Evolutionary conservation across 352 stramenopile species (phyloP).

Genomic region (Phytophthora meadii): DNA sequence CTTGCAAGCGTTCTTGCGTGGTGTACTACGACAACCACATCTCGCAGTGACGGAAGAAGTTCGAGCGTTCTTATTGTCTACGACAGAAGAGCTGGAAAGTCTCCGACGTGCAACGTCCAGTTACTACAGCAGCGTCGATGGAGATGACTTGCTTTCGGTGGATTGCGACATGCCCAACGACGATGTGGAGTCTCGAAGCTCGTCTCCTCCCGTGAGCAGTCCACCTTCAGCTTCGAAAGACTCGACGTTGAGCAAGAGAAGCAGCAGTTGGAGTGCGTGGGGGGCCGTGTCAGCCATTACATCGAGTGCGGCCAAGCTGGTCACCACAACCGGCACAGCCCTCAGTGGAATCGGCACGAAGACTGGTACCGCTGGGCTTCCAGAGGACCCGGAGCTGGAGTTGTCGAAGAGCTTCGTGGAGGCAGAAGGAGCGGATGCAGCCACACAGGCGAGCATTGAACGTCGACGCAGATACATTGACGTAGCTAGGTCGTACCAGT

Average conservation of each 20-base stretch:
- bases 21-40: slow-evolving; percentile 72
- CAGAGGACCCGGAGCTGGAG: slow-evolving; percentile 40
- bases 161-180: slow-evolving; percentile 47
- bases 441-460: slow-evolving; percentile 39
- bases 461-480: slow-evolving; percentile 73
- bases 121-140: slow-evolving; percentile 51
- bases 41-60: slow-evolving; percentile 77
- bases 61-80: slow-evolving; percentile 76
- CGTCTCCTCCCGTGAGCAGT: slow-evolving; percentile 25
- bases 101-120: slow-evolving; percentile 55
- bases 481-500: slow-evolving; percentile 66
- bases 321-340: slow-evolving; percentile 70
- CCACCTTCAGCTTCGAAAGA: slow-evolving; percentile 31
- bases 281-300: slow-evolving; percentile 77
- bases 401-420: slow-evolving; percentile 67
- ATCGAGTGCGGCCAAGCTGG: slow-evolving; percentile 75
- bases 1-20: slow-evolving; percentile 80
- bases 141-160: slow-evolving; percentile 50
- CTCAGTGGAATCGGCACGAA: slow-evolving; percentile 51
- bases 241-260: slow-evolving; percentile 25
- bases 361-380: slow-evolving; percentile 34
- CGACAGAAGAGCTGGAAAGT: slow-evolving; percentile 84
- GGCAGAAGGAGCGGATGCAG: slow-evolving; percentile 32
- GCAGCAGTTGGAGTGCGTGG: slow-evolving; percentile 70
- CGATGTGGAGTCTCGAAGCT: slow-evolving; percentile 33